Base-by-base conservation (phyloP, 1,284 basidiomycete genomes). In the Heterobasidion occidentale region DNA sequence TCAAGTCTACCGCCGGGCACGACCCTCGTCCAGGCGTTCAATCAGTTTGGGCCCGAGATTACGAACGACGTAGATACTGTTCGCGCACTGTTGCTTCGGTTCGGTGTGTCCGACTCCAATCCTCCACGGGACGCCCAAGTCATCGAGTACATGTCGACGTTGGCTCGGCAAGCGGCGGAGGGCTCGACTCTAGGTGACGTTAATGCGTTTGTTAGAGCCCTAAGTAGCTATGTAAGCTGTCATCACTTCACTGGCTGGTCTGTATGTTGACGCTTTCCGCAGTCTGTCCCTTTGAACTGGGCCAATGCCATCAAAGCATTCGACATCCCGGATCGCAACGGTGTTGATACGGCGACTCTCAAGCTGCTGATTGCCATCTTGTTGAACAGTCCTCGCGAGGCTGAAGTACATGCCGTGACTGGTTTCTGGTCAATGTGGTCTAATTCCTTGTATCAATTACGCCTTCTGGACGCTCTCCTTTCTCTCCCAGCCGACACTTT, bases 401-500 rank as follows among this genome's bases (percentile, higher is more conserved):
- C 75, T 14, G 84, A 88, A 52, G 81, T 79, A 7, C 88, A 89
- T 61, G 87, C 88, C 15, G 88, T 92, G 11, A 81, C 80, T 5
- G 90, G 89, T 15, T 92, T 92, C 65, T 92, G 90, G 83, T 77
- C 84, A 61, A 71, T 76, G 1, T 98, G 96, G 96, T 78, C 78
- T 36, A 95, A 97, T 68, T 79, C 89, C 5, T 71, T 90, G 27
- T 91, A 92, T 61, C 93, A 98, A 67, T 80, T 98, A 33, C 87
- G 87, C 56, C 80, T 98, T 34, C 79, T 98, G 47, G 88, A 93
- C 66, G 92, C 91, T 7, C 79, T 98, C 33, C 83, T 97, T 15
- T 91, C 88, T 44, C 78, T 98, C 27, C 88, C 94, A 2, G 86
- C 85, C 8, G 93, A 97, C 68, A 90, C 90, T 0, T 94, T 98